phyloP scores from a whole-genome alignment of 257 asterid genomes.

The Voacanga thouarsii region DNA sequence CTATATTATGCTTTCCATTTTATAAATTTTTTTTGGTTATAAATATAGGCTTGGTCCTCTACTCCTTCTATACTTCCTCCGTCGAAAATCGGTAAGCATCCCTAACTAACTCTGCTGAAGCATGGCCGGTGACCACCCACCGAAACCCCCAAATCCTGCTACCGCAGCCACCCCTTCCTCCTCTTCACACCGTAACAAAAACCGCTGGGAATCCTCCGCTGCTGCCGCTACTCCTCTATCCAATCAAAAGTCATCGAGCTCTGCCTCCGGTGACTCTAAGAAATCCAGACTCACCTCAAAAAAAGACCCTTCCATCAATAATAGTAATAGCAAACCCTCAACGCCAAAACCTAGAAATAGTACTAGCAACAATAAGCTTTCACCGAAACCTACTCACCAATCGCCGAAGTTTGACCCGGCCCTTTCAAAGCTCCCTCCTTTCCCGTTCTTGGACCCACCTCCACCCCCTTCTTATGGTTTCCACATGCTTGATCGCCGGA shows the following conservation, averaged over 20 bases:
- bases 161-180: conserved; percentile 25
- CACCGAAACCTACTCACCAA: conserved; percentile 14
- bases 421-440: conserved; percentile 32
- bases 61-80: neutral
- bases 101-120: neutral
- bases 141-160: conserved; percentile 28
- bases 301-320: conserved; percentile 7
- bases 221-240: conserved; percentile 3
- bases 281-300: conserved; percentile 40
- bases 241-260: conserved; percentile 24
- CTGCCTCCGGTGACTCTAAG: conserved; percentile 15
- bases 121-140: conserved; percentile 39
- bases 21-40: neutral
- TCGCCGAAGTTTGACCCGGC: conserved; percentile 28
- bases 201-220: conserved; percentile 50
- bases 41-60: too few species aligned
- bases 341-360: conserved; percentile 37
- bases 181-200: conserved; percentile 44
- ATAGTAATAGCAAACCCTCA: conserved; percentile 31
- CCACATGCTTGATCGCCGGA: conserved; percentile 91
- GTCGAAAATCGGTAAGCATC: neutral
- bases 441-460: conserved; percentile 68
- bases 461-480: conserved; percentile 91
- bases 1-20: too few species aligned
- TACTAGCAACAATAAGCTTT: conserved; percentile 4